phyloP scores from a whole-genome alignment of 495 filamentous ascomycete genomes.

The Xanthoparmelia taractica region DNA sequence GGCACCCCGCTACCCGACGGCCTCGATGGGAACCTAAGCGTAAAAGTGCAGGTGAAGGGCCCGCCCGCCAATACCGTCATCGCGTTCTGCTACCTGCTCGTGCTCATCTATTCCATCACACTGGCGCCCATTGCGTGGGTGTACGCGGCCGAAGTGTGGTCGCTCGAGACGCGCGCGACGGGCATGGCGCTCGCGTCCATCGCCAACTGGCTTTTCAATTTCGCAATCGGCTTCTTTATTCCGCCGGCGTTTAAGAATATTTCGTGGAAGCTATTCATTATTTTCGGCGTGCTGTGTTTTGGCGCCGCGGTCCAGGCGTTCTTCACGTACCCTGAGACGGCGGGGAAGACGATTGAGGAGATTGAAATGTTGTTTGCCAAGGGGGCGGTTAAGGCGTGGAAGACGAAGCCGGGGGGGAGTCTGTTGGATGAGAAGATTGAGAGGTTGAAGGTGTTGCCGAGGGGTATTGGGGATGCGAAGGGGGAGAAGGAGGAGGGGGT shows the following conservation, averaged over 20 bases:
- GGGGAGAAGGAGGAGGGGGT: conserved; percentile 3
- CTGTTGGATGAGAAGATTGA: conserved; percentile 20
- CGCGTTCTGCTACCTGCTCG: conserved; percentile 70
- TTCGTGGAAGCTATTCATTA: conserved; percentile 63
- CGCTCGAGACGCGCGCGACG: conserved; percentile 62
- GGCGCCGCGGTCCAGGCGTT: conserved; percentile 56
- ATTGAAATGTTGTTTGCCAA: conserved; percentile 53
- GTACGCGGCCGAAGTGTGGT: conserved; percentile 70
- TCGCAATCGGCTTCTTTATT: conserved; percentile 62
- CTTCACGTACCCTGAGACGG: conserved; percentile 66
- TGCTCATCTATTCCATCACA: conserved; percentile 67
- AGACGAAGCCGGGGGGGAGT: conserved; percentile 47
- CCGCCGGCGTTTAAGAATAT: conserved; percentile 67
- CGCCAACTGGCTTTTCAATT: conserved; percentile 73
- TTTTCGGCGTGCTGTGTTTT: conserved; percentile 65
- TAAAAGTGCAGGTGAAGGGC: conserved; percentile 55
- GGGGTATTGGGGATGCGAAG: conserved; percentile 12
- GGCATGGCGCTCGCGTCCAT: conserved; percentile 61
- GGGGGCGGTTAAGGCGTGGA: conserved; percentile 49
- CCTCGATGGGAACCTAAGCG: conserved; percentile 58
- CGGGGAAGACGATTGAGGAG: conserved; percentile 63
- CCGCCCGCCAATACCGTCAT: conserved; percentile 61
- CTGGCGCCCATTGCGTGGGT: conserved; percentile 65
- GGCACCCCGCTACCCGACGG: conserved; percentile 50
- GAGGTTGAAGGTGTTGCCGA: conserved; percentile 14